Conservation (phyloP, 805 yeast genomes). For the Scheffersomyces ergatensis region DNA sequence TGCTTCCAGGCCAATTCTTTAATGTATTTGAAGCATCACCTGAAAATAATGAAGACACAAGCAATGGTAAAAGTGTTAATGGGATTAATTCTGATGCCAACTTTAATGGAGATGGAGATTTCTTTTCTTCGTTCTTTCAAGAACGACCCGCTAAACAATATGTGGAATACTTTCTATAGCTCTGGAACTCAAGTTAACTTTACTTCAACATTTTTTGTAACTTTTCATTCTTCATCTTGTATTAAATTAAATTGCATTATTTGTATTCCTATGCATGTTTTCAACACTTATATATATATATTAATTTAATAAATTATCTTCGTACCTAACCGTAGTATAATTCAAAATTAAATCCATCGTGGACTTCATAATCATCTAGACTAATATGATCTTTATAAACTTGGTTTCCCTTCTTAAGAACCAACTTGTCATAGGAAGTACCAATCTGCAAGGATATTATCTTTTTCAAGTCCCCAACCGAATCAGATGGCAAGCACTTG, state of each 20-base stretch:
- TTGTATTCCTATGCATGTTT: background rate
- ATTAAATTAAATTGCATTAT: background rate
- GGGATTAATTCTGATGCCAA: constrained; percentile 20
- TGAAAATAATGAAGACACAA: constrained; percentile 68
- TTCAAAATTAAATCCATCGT: constrained; percentile 84
- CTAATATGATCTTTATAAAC: constrained; percentile 86
- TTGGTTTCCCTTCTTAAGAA: constrained; percentile 82
- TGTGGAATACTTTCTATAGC: constrained; percentile 51
- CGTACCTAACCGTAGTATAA: constrained; percentile 72
- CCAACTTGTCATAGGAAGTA: constrained; percentile 59
- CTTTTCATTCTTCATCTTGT: background rate
- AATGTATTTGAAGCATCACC: constrained; percentile 98
- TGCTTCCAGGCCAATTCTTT: constrained; percentile 60
- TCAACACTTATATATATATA: too few species aligned
- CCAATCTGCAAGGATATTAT: constrained; percentile 83
- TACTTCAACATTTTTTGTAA: background rate
- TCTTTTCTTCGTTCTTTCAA: constrained; percentile 16
- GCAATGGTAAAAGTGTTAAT: constrained; percentile 39
- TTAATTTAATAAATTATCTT: too few species aligned
- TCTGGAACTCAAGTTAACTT: constrained; percentile 1
- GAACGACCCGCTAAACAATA: constrained; percentile 32
- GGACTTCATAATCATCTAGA: constrained; percentile 92
- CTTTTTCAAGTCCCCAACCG: constrained; percentile 87
- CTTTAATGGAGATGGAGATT: constrained; percentile 16
- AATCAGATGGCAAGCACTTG: constrained; percentile 82